Evolutionary conservation across 495 filamentous ascomycete species (phyloP), one percentile per base, ranked within the genome.

Genomic region (Trichoderma reesei): DNA sequence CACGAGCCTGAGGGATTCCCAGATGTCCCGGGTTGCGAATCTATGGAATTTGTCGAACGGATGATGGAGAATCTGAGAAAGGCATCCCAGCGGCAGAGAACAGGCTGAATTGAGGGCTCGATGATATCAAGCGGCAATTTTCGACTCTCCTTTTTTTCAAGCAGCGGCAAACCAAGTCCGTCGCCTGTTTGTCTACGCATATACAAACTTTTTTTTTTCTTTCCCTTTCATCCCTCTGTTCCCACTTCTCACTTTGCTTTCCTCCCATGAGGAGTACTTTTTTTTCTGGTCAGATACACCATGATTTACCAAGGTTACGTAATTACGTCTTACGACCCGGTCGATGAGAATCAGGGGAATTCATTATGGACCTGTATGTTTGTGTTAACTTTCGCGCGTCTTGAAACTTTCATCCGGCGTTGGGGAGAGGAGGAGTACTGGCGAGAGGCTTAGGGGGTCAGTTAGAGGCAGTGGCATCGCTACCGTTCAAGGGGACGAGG

Each of bases 11-110:
- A 64, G 18, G 42, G 48, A 33, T 64, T 64, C n/a, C 42, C 46
- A 31, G 62, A 64, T 26, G 62, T 64, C 20, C 62, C 62, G 16
- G 62, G 41, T 13, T 34, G 33, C 44, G 77, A 79, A 54, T 76
- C 76, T 5, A 74, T 76, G 67, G 76, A 76, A 38, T 63, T 83
- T n/a, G 71, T 83, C 48, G 77, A 83, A 70, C 75, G 75, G 67
- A 78, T 83, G 66, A 79, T 83, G 69, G 61, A 62, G 41, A 77
- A 77, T 59, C 66, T 79, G 20, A 71, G 69, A 56, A 69, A 69
- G 65, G 76, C 72, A 9, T 56, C 51, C 26, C 51, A 33, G 36
- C 61, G 61, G 3, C 61, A 41, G 14, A 16, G 13, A 26, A 3
- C 38, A 63, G n/a, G 41, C 39, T 41, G 61, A 63, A 33, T 8